phyloP scores from a whole-genome alignment of 2,329 filamentous ascomycete species.

The Nemania diffusa region DNA sequence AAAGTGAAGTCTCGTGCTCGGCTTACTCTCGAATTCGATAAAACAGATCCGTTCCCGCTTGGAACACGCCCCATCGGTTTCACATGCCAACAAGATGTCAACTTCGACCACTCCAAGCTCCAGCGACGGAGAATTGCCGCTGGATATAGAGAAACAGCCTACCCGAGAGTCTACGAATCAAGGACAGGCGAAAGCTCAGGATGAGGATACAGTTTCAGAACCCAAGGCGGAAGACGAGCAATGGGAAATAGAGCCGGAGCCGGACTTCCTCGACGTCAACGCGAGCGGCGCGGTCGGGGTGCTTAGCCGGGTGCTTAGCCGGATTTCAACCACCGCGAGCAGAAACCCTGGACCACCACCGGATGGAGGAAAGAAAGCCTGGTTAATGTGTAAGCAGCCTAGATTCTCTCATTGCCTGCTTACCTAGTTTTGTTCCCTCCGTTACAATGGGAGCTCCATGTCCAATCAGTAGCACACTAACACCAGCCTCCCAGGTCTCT shows the following conservation, averaged over 20 bases:
- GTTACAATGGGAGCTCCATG: neutral
- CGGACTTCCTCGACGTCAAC: constrained; percentile 41
- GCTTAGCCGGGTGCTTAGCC: constrained; percentile 54
- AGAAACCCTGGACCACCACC: constrained; percentile 60
- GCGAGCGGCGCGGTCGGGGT: constrained; percentile 44
- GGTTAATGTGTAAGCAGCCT: constrained; percentile 55
- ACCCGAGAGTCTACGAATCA: constrained; percentile 7
- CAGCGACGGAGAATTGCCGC: constrained; percentile 41
- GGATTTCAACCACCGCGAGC: constrained; percentile 54
- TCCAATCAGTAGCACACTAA: constrained; percentile 10
- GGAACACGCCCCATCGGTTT: neutral
- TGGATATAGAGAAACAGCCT: constrained; percentile 44
- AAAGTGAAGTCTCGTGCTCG: constrained; percentile 21
- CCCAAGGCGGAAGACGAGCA: constrained; percentile 21
- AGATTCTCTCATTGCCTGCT: constrained; percentile 31
- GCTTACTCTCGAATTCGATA: neutral
- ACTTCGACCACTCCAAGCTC: constrained; percentile 37
- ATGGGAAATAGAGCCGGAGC: constrained; percentile 40
- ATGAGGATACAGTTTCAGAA: constrained; percentile 16
- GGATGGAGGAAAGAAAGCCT: constrained; percentile 61
- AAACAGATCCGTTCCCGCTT: neutral
- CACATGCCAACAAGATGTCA: constrained; percentile 33
- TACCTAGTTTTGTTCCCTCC: neutral
- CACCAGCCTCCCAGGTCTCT: constrained; percentile 45
- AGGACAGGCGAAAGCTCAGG: constrained; percentile 4